These are phyloP conservation scores for Fusarium buxicola DNA, from an alignment of 2,329 filamentous ascomycete genomes.

Conservation along the genomic window DNA sequence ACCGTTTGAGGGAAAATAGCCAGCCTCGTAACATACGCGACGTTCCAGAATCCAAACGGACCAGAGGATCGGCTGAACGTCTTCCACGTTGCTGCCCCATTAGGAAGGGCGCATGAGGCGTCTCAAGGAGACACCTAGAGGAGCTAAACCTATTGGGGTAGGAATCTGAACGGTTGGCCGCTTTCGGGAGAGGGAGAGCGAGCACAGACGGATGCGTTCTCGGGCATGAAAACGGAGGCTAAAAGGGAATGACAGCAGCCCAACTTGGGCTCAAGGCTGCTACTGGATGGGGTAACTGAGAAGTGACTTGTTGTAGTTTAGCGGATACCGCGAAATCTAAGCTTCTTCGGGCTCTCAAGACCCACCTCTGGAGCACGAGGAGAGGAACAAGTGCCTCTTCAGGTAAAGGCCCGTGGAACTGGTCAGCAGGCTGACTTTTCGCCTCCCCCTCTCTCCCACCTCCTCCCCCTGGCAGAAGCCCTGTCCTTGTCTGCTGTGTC, in stretches of 20 bases:
- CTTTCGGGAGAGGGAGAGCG: slow-evolving; percentile 28
- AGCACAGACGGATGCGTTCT: slow-evolving; percentile 21
- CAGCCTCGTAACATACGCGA: slow-evolving; percentile 36
- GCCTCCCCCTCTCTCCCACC: slow-evolving; percentile 45
- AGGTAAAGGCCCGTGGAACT: slow-evolving; percentile 39
- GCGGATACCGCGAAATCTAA: not conserved
- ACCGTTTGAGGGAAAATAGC: slow-evolving; percentile 26
- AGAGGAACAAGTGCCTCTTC: slow-evolving; percentile 41
- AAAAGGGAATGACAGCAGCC: slow-evolving; percentile 26
- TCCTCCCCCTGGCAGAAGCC: slow-evolving; percentile 44
- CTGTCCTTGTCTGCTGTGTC: slow-evolving; percentile 44
- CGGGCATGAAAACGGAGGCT: slow-evolving; percentile 33
- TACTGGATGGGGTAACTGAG: slow-evolving; percentile 22
- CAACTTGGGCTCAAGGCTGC: not conserved
- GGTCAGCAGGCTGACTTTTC: slow-evolving; percentile 46
- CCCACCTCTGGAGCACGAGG: slow-evolving; percentile 37
- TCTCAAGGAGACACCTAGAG: slow-evolving; percentile 20
- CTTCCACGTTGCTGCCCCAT: slow-evolving; percentile 20
- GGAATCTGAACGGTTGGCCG: slow-evolving; percentile 34
- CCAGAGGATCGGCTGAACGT: slow-evolving; percentile 14
- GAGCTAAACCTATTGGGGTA: not conserved
- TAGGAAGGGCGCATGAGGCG: slow-evolving; percentile 9
- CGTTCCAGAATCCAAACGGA: slow-evolving; percentile 44
- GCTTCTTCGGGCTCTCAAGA: slow-evolving; percentile 15
- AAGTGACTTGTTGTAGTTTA: slow-evolving; percentile 26